These are phyloP conservation scores for Laburnicola sp. DNA, from an alignment of 2,329 filamentous ascomycete species.

Conservation along the genomic window DNA sequence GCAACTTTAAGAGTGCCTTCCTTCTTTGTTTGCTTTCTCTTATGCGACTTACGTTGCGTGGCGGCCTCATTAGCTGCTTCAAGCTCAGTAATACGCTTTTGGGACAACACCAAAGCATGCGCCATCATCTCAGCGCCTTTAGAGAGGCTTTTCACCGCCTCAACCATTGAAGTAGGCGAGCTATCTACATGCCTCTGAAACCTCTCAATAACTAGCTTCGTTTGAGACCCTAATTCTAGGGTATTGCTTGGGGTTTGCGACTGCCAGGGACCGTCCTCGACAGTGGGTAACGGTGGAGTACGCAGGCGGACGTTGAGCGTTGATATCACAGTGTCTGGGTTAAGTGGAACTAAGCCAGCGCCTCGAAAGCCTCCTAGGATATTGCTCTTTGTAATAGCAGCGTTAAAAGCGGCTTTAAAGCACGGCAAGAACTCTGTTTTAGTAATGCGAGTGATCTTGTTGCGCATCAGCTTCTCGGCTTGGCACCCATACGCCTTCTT, in stretches of 20 bases:
- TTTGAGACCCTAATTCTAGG: too few relatives aligned
- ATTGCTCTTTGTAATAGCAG: constrained; percentile 30
- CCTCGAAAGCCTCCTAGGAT: constrained; percentile 28
- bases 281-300: constrained; percentile 1
- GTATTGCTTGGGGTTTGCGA: constrained; percentile 41
- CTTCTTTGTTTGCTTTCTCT: too few relatives aligned
- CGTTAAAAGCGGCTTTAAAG: constrained; percentile 25
- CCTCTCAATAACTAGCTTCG: too few relatives aligned
- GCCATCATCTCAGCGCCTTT: too few relatives aligned
- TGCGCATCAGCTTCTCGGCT: constrained; percentile 26
- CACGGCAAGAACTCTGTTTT: constrained; percentile 20
- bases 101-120: too few relatives aligned
- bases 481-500: constrained; percentile 17
- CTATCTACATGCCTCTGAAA: too few relatives aligned
- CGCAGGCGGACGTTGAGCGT: constrained; percentile 27
- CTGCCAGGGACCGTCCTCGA: constrained; percentile 12
- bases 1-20: too few relatives aligned
- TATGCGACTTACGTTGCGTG: too few relatives aligned
- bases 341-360: constrained; percentile 36
- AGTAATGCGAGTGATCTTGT: constrained; percentile 34
- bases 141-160: too few relatives aligned
- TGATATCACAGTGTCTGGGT: constrained; percentile 32
- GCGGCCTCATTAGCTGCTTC: too few relatives aligned
- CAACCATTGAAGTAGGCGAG: too few relatives aligned
- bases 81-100: too few relatives aligned